phyloP scores from a whole-genome alignment of 2,329 filamentous ascomycete genomes.

The Penicillium palitans region DNA sequence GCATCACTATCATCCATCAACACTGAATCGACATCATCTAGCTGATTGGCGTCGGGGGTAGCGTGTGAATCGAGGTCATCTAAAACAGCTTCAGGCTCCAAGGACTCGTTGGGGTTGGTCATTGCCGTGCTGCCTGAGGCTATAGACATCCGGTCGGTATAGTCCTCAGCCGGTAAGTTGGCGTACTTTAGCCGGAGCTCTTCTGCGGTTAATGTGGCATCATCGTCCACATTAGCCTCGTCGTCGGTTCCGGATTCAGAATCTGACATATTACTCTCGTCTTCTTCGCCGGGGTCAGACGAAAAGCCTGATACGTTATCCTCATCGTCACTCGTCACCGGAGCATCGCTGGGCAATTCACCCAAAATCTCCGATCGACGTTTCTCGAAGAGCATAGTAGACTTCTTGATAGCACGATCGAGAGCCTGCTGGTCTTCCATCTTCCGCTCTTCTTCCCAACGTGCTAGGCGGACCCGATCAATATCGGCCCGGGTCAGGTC shows the following conservation, averaged over 20 bases:
- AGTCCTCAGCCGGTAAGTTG: slow-evolving; percentile 34
- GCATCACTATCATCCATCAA: slow-evolving; percentile 49
- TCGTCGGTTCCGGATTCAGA: slow-evolving; percentile 46
- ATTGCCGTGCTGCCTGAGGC: slow-evolving; percentile 23
- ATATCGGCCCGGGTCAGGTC: slow-evolving; percentile 59
- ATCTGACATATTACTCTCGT: slow-evolving; percentile 53
- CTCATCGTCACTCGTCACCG: slow-evolving; percentile 63
- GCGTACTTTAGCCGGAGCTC: slow-evolving; percentile 51
- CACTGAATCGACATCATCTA: slow-evolving; percentile 48
- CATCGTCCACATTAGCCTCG: slow-evolving; percentile 41
- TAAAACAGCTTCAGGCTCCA: slow-evolving; percentile 21
- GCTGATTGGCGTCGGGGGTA: slow-evolving; percentile 31
- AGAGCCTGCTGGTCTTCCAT: slow-evolving; percentile 54
- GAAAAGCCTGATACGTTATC: slow-evolving; percentile 29
- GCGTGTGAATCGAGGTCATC: slow-evolving; percentile 25
- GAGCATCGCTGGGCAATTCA: slow-evolving; percentile 65
- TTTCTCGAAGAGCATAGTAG: slow-evolving; percentile 51
- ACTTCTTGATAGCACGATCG: slow-evolving; percentile 54
- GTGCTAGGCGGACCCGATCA: slow-evolving; percentile 55
- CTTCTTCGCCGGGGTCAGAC: slow-evolving; percentile 63
- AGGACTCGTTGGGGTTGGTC: slow-evolving; percentile 21
- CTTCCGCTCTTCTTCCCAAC: slow-evolving; percentile 59
- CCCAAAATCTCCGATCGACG: slow-evolving; percentile 47
- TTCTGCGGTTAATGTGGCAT: slow-evolving; percentile 49
- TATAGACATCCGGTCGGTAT: slow-evolving; percentile 28